These are phyloP conservation scores for Salix arbutifolia DNA, from an alignment of 345 rosid genomes.

Conservation along the genomic window DNA sequence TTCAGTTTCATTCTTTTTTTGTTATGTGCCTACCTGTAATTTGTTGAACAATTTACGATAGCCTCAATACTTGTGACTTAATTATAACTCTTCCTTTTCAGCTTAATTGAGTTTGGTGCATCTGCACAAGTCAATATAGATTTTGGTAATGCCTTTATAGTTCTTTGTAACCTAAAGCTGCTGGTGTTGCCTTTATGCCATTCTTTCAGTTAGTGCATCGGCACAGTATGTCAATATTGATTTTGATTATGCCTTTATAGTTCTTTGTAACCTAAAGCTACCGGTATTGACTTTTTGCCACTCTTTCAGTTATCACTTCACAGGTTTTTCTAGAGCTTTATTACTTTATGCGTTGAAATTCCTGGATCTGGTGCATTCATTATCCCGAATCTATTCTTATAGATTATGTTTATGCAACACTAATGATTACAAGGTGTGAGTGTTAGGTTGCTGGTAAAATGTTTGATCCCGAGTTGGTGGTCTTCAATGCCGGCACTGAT, in stretches of 20 bases:
- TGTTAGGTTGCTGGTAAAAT: slow-evolving; percentile 61
- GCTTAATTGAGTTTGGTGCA: neutral
- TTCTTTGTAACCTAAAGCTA: neutral
- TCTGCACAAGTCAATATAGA: neutral
- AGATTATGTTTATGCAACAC: neutral
- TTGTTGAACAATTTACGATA: neutral
- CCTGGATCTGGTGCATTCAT: neutral
- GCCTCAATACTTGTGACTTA: neutral
- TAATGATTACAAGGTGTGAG: slow-evolving; percentile 5
- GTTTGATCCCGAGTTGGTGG: slow-evolving; percentile 70
- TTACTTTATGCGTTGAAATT: no score
- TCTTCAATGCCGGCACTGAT: slow-evolving; percentile 97
- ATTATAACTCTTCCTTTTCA: neutral
- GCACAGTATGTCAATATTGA: neutral
- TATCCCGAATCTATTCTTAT: neutral
- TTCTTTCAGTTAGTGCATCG: neutral
- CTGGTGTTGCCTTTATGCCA: neutral
- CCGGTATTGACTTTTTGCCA: neutral
- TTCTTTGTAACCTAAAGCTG: neutral
- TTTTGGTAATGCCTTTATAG: no score
- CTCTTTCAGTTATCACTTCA: neutral
- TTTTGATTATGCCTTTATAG: no score
- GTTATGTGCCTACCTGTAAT: neutral
- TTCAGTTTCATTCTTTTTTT: neutral
- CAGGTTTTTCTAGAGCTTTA: neutral